A percentile compares a stretch with the other conserved stretches of the same genome.
phyloP scores from a whole-genome alignment of 768 basidiomycete genomes.

The Leccinum olivaceopallidum region DNA sequence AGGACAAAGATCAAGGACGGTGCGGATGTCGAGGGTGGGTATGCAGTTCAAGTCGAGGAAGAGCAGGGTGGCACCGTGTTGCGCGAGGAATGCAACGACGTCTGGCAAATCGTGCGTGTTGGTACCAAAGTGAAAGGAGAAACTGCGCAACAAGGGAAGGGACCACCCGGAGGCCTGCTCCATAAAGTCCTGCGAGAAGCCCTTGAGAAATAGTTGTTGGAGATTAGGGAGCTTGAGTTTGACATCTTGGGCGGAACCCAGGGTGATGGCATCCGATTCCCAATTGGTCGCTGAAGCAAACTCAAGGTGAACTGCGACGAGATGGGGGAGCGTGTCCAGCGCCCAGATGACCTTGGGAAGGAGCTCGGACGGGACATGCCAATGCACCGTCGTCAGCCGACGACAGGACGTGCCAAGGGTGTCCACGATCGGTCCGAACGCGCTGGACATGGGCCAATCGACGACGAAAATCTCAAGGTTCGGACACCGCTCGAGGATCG shows the following conservation, averaged over 20 bases:
- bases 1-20: slow-evolving; percentile 65
- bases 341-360: slow-evolving; percentile 74
- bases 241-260: slow-evolving; percentile 64
- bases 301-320: slow-evolving; percentile 58
- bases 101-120: slow-evolving; percentile 53
- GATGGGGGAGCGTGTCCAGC: slow-evolving; percentile 56
- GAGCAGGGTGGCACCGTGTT: slow-evolving; percentile 57
- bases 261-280: slow-evolving; percentile 46
- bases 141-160: slow-evolving; percentile 56
- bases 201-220: slow-evolving; percentile 62
- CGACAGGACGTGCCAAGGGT: slow-evolving; percentile 53
- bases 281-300: slow-evolving; percentile 33
- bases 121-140: slow-evolving; percentile 53
- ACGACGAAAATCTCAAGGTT: slow-evolving; percentile 75
- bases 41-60: slow-evolving; percentile 68
- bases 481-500: slow-evolving; percentile 63
- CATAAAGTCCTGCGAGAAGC: slow-evolving; percentile 61
- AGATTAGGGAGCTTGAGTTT: slow-evolving; percentile 54
- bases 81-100: slow-evolving; percentile 53
- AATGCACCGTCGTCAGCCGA: slow-evolving; percentile 60
- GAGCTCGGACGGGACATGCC: slow-evolving; percentile 54
- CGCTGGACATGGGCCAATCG: slow-evolving; percentile 59
- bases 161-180: slow-evolving; percentile 71
- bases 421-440: slow-evolving; percentile 66
- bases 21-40: slow-evolving; percentile 54